Conservation (phyloP, 1,139 yeast genomes). For the Pneumocystis oryctolagi region DNA sequence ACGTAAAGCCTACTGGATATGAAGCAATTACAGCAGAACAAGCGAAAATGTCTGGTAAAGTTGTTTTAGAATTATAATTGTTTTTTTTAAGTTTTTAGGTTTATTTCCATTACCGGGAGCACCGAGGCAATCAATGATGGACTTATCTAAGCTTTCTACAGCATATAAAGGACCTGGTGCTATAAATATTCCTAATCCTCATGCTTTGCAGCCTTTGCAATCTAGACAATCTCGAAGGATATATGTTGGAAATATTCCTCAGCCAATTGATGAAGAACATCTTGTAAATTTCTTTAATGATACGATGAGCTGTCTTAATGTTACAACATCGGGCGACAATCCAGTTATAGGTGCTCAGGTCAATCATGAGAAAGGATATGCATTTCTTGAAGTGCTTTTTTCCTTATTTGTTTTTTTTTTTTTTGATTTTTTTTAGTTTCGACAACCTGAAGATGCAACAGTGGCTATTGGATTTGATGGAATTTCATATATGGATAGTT, state of each 20-base stretch:
- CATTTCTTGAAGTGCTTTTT: conserved; percentile 4
- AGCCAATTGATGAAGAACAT: conserved; percentile 22
- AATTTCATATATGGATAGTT: conserved; percentile 23
- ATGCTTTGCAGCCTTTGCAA: conserved; percentile 16
- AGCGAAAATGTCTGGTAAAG: conserved; percentile 59
- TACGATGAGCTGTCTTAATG: conserved; percentile 15
- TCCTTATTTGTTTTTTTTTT: not conserved
- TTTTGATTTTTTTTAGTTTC: conserved; percentile 33
- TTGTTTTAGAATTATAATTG: not conserved
- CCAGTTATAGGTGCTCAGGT: conserved; percentile 13
- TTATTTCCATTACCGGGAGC: conserved; percentile 65
- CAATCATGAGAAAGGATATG: conserved; percentile 15
- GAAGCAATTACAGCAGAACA: conserved; percentile 63
- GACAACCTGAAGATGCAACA: conserved; percentile 45
- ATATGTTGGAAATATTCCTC: conserved; percentile 34
- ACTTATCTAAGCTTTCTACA: conserved; percentile 41
- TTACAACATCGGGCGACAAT: conserved; percentile 4
- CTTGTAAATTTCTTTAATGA: conserved; percentile 17
- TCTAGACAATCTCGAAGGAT: conserved; percentile 34
- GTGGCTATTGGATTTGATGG: conserved; percentile 37
- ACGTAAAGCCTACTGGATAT: conserved; percentile 56
- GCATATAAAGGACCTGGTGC: conserved; percentile 29
- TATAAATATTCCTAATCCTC: conserved; percentile 9
- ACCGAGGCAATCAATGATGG: conserved; percentile 35
- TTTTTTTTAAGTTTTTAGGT: not conserved